phyloP scores from a whole-genome alignment of 192 early-diverging fungal genomes.

The Coemansia sp. region DNA sequence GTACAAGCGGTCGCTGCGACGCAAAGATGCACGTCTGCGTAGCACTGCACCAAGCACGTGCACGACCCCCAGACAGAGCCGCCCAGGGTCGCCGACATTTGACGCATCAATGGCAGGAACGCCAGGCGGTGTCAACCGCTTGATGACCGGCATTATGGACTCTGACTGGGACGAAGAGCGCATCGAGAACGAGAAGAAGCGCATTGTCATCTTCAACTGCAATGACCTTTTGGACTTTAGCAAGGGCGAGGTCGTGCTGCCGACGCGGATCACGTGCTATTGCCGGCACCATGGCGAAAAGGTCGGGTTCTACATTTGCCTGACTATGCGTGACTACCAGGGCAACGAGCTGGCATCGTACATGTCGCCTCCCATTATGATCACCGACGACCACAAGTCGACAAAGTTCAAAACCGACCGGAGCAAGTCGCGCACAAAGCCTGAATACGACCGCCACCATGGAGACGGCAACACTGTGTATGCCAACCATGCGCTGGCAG shows the following conservation, averaged over 20 bases:
- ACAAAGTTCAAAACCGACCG: slow-evolving; percentile 63
- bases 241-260: slow-evolving; percentile 84
- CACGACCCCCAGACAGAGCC: slow-evolving; percentile 60
- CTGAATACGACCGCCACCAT: slow-evolving; percentile 53
- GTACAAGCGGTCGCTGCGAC: slow-evolving; percentile 67
- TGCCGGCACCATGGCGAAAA: slow-evolving; percentile 95
- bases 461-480: slow-evolving; percentile 41
- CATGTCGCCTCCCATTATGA: slow-evolving; percentile 89
- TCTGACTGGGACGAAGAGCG: slow-evolving; percentile 64
- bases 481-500: slow-evolving; percentile 46
- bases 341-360: slow-evolving; percentile 71
- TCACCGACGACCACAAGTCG: slow-evolving; percentile 98
- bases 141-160: slow-evolving; percentile 58
- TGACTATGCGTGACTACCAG: slow-evolving; percentile 70
- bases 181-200: slow-evolving; percentile 71
- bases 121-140: slow-evolving; percentile 35
- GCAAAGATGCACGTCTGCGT: slow-evolving; percentile 51
- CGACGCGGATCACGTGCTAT: slow-evolving; percentile 94
- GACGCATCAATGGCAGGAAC: too few species aligned
- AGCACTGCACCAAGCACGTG: slow-evolving; percentile 46
- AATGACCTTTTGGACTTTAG: slow-evolving; percentile 81
- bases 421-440: slow-evolving; percentile 52
- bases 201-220: slow-evolving; percentile 89
- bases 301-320: slow-evolving; percentile 86
- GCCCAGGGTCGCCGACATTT: slow-evolving; percentile 51